Conservation (phyloP, 148 eudicot species). For the Rhododendron mucronatum region DNA sequence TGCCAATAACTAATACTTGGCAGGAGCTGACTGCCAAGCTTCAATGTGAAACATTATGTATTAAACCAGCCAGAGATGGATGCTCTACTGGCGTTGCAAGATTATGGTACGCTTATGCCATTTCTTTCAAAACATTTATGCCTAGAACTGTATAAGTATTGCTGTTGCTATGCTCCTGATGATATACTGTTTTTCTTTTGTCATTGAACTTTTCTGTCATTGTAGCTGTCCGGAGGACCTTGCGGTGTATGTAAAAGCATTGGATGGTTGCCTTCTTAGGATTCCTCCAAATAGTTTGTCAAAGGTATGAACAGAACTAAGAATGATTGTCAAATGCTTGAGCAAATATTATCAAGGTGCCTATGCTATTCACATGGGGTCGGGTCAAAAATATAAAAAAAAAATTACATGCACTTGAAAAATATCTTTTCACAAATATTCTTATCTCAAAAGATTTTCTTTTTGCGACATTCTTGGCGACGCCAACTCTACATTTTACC, state of each 20-base stretch:
- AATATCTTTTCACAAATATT: background rate
- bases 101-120: constrained; percentile 47
- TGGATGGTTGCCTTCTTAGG: constrained; percentile 52
- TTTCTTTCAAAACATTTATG: background rate
- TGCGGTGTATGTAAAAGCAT: constrained; percentile 59
- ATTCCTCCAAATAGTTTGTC: constrained; percentile 80
- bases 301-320: constrained; percentile 40
- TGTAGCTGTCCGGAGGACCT: constrained; percentile 68
- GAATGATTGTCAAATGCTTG: background rate
- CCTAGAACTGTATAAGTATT: constrained; percentile 1
- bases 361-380: background rate
- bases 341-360: background rate
- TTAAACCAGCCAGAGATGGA: constrained; percentile 91
- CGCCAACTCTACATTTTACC: background rate
- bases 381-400: background rate
- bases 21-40: constrained; percentile 58
- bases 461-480: background rate
- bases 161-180: background rate
- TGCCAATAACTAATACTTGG: constrained; percentile 47
- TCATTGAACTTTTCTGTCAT: constrained; percentile 4
- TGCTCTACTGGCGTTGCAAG: constrained; percentile 97
- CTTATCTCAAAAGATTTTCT: background rate
- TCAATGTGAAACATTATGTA: constrained; percentile 59
- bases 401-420: background rate
- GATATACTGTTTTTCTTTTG: constrained; percentile 2